Evolutionary conservation across 1,284 basidiomycete genomes (phyloP).

Genomic region (Trametes polyzona): DNA sequence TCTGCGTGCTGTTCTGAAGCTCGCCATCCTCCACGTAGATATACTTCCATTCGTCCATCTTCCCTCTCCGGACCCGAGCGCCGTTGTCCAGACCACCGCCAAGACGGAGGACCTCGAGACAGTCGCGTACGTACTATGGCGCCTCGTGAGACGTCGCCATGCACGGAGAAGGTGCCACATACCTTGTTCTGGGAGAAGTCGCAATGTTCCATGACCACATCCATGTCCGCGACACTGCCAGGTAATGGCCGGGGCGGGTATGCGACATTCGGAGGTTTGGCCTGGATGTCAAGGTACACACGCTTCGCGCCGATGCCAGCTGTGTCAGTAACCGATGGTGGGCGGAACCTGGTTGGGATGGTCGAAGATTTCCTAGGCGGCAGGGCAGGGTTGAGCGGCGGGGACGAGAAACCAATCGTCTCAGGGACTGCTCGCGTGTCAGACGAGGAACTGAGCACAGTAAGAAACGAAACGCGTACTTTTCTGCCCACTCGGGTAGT

Average conservation of each 20-base stretch:
- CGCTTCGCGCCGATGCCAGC: conserved; percentile 76
- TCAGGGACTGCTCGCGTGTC: conserved; percentile 66
- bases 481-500: conserved; percentile 81
- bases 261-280: conserved; percentile 57
- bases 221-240: conserved; percentile 87
- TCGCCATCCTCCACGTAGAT: conserved; percentile 63
- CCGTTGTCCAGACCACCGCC: conserved; percentile 70
- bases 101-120: conserved; percentile 74
- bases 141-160: not conserved
- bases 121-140: conserved; percentile 74
- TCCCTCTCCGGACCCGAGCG: conserved; percentile 59
- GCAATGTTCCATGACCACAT: conserved; percentile 88
- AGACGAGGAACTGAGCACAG: not conserved
- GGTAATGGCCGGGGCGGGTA: conserved; percentile 84
- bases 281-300: conserved; percentile 74
- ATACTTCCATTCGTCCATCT: conserved; percentile 68
- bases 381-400: conserved; percentile 74
- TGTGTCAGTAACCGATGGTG: conserved; percentile 46
- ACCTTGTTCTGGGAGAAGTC: conserved; percentile 86
- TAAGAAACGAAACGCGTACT: conserved; percentile 53
- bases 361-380: conserved; percentile 53
- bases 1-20: conserved; percentile 43
- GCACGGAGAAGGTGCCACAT: not conserved
- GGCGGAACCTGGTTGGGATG: conserved; percentile 46
- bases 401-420: conserved; percentile 59